These are phyloP conservation scores for Fusarium sp. DNA, from an alignment of 2,329 filamentous ascomycete genomes.

Conservation along the genomic window DNA sequence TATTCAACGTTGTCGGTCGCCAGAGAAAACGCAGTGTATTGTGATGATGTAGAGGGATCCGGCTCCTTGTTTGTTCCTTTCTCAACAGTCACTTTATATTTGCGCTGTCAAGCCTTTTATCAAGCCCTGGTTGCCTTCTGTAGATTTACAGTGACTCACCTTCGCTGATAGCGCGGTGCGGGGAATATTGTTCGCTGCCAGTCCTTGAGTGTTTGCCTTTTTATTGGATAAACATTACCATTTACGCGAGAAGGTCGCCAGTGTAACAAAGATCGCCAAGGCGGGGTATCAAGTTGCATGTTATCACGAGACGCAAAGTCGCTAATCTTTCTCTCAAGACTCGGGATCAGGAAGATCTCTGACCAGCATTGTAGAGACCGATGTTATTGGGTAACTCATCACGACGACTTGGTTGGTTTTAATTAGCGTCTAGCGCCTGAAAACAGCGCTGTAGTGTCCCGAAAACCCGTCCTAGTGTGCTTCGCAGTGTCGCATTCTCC, in stretches of 20 bases:
- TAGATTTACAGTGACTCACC: conserved; percentile 3
- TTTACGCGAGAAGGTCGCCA: not conserved
- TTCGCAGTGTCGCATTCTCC: not conserved
- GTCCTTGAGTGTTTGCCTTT: too few species aligned
- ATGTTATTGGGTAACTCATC: not conserved
- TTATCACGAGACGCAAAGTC: not conserved
- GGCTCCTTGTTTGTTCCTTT: too few species aligned
- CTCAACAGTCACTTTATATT: too few species aligned
- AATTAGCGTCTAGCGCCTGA: too few species aligned
- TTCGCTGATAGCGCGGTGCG: not conserved
- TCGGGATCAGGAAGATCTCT: too few species aligned
- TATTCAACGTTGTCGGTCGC: too few species aligned
- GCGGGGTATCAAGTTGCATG: not conserved
- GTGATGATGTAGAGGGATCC: too few species aligned
- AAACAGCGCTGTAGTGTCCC: too few species aligned
- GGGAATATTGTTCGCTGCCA: not conserved
- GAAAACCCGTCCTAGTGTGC: not conserved
- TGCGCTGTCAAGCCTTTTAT: too few species aligned
- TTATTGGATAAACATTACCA: not conserved
- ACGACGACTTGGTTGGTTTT: too few species aligned
- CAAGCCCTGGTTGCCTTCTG: too few species aligned
- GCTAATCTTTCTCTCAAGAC: not conserved
- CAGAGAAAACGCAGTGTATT: too few species aligned
- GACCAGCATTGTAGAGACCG: not conserved
- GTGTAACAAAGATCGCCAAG: not conserved